phyloP scores from a whole-genome alignment of 179 eudicot genomes.

The Sideroxylon spinosum region DNA sequence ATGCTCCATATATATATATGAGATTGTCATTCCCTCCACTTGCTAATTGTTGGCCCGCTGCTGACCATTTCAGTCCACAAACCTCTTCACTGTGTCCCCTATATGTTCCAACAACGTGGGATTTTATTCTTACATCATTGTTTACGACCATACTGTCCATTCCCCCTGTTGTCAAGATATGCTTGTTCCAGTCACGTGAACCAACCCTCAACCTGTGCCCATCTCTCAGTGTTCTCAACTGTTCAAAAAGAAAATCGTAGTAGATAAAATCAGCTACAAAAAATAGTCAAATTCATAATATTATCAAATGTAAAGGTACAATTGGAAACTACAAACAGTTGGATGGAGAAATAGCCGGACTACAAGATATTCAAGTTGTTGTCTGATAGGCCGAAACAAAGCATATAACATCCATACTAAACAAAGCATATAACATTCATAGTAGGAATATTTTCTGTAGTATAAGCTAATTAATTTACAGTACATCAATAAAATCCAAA shows the following conservation, averaged over 20 bases:
- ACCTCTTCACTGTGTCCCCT: constrained; percentile 88
- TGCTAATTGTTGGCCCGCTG: constrained; percentile 82
- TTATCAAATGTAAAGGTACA: too few relatives aligned
- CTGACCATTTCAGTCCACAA: constrained; percentile 92
- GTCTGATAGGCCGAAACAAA: too few relatives aligned
- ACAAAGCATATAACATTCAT: too few relatives aligned
- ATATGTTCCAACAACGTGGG: constrained; percentile 62
- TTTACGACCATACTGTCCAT: constrained; percentile 72
- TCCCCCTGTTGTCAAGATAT: constrained; percentile 74
- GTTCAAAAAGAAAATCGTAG: constrained; percentile 18
- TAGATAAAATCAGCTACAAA: background rate
- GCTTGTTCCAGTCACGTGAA: constrained; percentile 71
- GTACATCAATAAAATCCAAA: too few relatives aligned
- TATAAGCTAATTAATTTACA: too few relatives aligned
- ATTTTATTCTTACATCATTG: constrained; percentile 71
- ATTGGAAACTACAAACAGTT: too few relatives aligned
- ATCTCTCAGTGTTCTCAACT: constrained; percentile 78
- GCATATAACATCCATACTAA: too few relatives aligned
- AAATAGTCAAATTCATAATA: background rate
- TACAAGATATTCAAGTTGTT: constrained; percentile 39
- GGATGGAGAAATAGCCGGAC: constrained; percentile 24
- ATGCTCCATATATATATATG: constrained; percentile 84
- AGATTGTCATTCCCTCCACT: constrained; percentile 89
- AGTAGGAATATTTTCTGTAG: too few relatives aligned
- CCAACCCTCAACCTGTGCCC: constrained; percentile 75